Conservation (phyloP, 1,284 basidiomycete genomes). For the Takashimella tepidaria region DNA sequence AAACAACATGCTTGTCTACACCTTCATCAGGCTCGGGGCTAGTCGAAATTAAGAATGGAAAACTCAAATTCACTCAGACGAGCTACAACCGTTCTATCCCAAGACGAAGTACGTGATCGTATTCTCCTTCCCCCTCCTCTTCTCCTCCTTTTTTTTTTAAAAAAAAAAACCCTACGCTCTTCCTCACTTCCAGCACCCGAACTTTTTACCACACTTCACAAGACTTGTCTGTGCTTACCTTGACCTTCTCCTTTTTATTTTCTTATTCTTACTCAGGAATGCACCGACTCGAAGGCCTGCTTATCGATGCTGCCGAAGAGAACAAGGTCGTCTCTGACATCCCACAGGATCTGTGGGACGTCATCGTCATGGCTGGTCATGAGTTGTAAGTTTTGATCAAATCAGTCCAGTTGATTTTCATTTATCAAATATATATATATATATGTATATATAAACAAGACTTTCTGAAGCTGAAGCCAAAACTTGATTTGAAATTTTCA, state of each 20-base stretch:
- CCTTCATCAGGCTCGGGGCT: conserved; percentile 1
- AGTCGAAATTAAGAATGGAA: conserved; percentile 29
- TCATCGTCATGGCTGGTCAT: conserved; percentile 37
- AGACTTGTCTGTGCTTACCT: too few relatives aligned
- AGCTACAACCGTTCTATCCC: conserved; percentile 13
- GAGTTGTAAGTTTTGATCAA: conserved; percentile 29
- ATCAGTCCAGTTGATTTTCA: too few relatives aligned
- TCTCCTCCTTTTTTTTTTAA: conserved; percentile 13
- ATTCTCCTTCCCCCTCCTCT: neutral
- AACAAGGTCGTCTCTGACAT: conserved; percentile 19
- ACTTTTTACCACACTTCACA: too few relatives aligned
- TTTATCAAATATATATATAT: too few relatives aligned
- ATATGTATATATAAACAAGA: too few relatives aligned
- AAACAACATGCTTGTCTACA: too few relatives aligned
- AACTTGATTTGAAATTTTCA: too few relatives aligned
- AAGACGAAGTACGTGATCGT: conserved; percentile 23
- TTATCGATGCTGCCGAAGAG: conserved; percentile 28
- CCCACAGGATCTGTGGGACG: conserved; percentile 29
- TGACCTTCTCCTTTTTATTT: neutral
- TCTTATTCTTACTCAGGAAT: conserved; percentile 13
- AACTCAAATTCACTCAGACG: conserved; percentile 28
- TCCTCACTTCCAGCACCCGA: neutral
- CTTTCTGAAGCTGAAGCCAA: too few relatives aligned
- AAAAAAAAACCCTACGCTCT: conserved; percentile 13
- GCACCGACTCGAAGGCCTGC: conserved; percentile 20